phyloP scores from a whole-genome alignment of 495 filamentous ascomycete genomes.

The Xylaria castorea region DNA sequence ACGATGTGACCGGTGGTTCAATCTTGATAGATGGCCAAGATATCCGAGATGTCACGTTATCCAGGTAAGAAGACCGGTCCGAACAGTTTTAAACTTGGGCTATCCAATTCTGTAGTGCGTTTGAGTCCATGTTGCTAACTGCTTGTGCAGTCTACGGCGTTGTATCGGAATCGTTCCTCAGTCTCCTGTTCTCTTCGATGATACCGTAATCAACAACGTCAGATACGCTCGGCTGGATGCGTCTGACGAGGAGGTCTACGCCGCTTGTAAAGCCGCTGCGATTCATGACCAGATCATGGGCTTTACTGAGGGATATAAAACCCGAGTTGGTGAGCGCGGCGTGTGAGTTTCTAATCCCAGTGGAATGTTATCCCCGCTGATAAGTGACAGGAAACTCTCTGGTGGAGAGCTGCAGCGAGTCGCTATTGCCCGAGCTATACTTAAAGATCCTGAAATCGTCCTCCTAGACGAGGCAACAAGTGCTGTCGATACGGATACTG shows the following conservation, averaged over 20 bases:
- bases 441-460: conserved; percentile 62
- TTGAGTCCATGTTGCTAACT: neutral
- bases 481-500: conserved; percentile 70
- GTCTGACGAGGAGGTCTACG: conserved; percentile 68
- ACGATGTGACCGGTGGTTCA: conserved; percentile 67
- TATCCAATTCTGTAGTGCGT: neutral
- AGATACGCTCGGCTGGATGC: conserved; percentile 69
- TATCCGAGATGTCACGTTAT: conserved; percentile 69
- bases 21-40: conserved; percentile 80
- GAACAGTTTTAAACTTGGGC: neutral
- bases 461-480: conserved; percentile 65
- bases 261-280: conserved; percentile 72
- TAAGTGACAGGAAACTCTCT: conserved; percentile 61
- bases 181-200: conserved; percentile 73
- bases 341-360: conserved; percentile 44
- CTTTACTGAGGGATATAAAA: conserved; percentile 69
- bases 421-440: conserved; percentile 72
- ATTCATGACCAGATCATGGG: conserved; percentile 72
- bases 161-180: conserved; percentile 76
- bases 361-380: neutral
- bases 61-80: conserved; percentile 47
- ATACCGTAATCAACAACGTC: conserved; percentile 76
- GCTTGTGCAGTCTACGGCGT: conserved; percentile 62
- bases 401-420: conserved; percentile 79
- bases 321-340: conserved; percentile 67